Percentiles rank a stretch among this genome's conserved stretches.
Evolutionary conservation across 371 early-diverging fungal genomes (phyloP).

Genomic region (Ordospora pajunii): DNA sequence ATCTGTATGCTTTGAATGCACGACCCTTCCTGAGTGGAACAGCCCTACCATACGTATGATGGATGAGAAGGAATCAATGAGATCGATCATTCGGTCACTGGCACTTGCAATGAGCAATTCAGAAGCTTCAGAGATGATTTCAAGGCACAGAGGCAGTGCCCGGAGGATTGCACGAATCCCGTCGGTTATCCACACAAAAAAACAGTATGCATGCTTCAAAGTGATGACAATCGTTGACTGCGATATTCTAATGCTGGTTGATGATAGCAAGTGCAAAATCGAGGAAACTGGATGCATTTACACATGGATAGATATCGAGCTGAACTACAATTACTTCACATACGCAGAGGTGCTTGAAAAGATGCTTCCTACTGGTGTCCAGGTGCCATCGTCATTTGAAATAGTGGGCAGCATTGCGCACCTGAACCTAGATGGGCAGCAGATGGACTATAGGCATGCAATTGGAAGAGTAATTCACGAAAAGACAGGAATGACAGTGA

Average conservation of each 20-base stretch:
- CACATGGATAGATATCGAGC: constrained; percentile 13
- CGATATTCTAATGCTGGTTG: not conserved
- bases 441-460: constrained; percentile 49
- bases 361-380: constrained; percentile 18
- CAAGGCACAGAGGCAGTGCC: not conserved
- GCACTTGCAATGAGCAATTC: not conserved
- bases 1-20: not conserved
- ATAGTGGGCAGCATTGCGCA: constrained; percentile 59
- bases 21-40: not conserved
- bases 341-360: constrained; percentile 32
- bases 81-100: not conserved
- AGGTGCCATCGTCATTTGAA: constrained; percentile 51
- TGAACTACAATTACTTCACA: constrained; percentile 42
- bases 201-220: not conserved
- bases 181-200: not conserved
- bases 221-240: not conserved
- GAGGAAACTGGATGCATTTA: not conserved
- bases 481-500: constrained; percentile 57
- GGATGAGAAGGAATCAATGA: not conserved
- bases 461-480: constrained; percentile 55
- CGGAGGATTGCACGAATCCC: constrained; percentile 7
- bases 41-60: not conserved
- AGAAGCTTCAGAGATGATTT: not conserved
- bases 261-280: not conserved
- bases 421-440: constrained; percentile 57